Base-by-base conservation (phyloP, 306 rosid species). In the Alnus glutinosa region DNA sequence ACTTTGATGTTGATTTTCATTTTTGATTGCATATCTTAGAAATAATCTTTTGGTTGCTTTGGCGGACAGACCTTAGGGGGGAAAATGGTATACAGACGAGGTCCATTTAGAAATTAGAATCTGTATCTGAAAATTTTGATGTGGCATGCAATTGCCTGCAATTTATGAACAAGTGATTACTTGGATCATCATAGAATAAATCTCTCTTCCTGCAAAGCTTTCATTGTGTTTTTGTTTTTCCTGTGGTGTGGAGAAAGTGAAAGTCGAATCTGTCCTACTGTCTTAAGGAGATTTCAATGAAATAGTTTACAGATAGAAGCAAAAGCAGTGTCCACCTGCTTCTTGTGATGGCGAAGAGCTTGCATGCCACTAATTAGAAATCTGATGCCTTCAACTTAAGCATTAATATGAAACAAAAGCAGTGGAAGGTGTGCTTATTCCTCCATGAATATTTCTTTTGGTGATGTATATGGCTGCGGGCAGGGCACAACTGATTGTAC, bases 21-120 rank as follows among this genome's bases (percentile, higher is more conserved):
- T 70, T 77, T 48, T 66, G 12, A 81, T 86, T 86, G 80, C 86
- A 82, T 77, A 12, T 28, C 69, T 39, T 73, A 85, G 78, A 81
- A 89, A 90, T 88, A 86, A 88, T 74, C 74, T 68, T 62, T 73
- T 70, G 70, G 82, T 81, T 84, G 78, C 80, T 84, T 86, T 75
- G 80, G 78, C 55, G 77, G 80, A 63, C 85, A 86, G 74, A 63
- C 55, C 58, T 84, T 62, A 79, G 73, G 50, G 50, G 84, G 61
- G 54, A 57, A 54, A 70, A 62, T 76, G 78, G 78, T 74, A 79
- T 82, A 87, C 73, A 30, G 48, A 74, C 64, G 37, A 77, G 83
- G 74, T 83, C 58, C 52, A 67, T 59, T 64, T 75, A 84, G 85
- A 78, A 61, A 79, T 71, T 85, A 75, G 83, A 87, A 75, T 64